Base-by-base conservation (phyloP, 2,329 filamentous ascomycete genomes). In the Sporothrix pallida region DNA sequence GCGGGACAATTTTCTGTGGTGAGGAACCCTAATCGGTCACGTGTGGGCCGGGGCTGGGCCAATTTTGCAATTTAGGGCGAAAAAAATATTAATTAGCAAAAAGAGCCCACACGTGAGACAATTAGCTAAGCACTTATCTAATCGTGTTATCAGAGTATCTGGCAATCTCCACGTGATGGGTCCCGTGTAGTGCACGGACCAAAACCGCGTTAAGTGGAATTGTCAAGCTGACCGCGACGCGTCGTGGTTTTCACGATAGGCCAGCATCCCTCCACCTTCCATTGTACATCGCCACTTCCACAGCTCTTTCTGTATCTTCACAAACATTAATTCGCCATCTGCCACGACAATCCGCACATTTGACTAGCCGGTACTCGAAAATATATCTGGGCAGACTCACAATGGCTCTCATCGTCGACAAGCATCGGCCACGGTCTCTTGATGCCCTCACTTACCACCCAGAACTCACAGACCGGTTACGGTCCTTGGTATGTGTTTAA, bases 401-500 rank as follows among this genome's bases (percentile, higher is more conserved):
- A 26, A 92, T 92, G 89, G 89, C 90, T 68, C 87, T 93, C 76
- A 91, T 92, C 77, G 90, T 92, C 74, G 90, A 92, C 80, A 92
- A 92, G 78, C 90, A 92, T 79, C 86, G 90, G 37, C 93, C 93
- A 5, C 88, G 92, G 76, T 92, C 91, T 46, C 88, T 96, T 0
- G 92, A 95, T 75, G 84, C 87, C 73, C 87, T 98, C 75, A 93
- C 92, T 78, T 99, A 98, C 80, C 96, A 99, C 78, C 83, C 90
- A 72, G 94, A 97, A 76, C 89, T 99, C 62, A 98, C 96, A 12
- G 91, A 94, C 37, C 90, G 95, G 74, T 88, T 99, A 65, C 90
- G 91, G 78, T 94, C 96, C 44, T 87, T 99, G 76, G 95, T 97
- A 89, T 78, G 88, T 78, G 5, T 1, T 8, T 6, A 3, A 13